Evolutionary conservation across 495 filamentous ascomycete species (phyloP).

Genomic region (Melanomma pulvis-pyrius): DNA sequence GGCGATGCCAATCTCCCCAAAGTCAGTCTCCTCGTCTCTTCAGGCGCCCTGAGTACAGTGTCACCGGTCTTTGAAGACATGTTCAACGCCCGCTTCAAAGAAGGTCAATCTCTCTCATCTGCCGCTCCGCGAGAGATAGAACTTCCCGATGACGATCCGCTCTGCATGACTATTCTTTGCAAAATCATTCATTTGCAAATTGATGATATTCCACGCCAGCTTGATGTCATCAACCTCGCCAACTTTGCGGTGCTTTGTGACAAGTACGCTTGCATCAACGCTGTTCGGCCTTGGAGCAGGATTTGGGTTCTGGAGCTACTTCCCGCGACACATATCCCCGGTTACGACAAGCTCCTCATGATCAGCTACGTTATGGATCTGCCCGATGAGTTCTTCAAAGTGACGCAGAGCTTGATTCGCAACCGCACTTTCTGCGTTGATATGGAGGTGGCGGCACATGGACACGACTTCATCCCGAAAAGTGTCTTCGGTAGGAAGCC

Average conservation of each 20-base stretch:
- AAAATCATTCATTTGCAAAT: not conserved
- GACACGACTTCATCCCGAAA: too few relatives aligned
- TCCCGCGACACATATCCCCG: not conserved
- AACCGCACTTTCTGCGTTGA: not conserved
- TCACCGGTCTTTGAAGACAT: too few relatives aligned
- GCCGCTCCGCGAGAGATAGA: not conserved
- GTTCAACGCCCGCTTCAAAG: too few relatives aligned
- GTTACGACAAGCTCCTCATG: conserved; percentile 1
- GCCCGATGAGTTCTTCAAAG: not conserved
- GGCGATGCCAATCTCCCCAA: too few relatives aligned
- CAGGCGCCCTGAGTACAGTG: too few relatives aligned
- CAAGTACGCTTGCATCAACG: conserved; percentile 13
- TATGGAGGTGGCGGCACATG: not conserved
- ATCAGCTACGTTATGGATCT: not conserved
- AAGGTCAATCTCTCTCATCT: not conserved
- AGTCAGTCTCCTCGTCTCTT: too few relatives aligned
- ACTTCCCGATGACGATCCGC: not conserved
- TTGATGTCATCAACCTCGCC: not conserved
- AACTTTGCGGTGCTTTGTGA: conserved; percentile 10
- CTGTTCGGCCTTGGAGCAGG: not conserved
- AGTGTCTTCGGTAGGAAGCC: too few relatives aligned
- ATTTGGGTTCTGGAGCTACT: not conserved
- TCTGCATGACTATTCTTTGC: not conserved
- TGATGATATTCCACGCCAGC: not conserved
- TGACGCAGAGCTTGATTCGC: not conserved